Evolutionary conservation across 1,284 basidiomycete genomes (phyloP), one percentile per base, ranked within the genome.

Genomic region (Rhizopogon parksii): DNA sequence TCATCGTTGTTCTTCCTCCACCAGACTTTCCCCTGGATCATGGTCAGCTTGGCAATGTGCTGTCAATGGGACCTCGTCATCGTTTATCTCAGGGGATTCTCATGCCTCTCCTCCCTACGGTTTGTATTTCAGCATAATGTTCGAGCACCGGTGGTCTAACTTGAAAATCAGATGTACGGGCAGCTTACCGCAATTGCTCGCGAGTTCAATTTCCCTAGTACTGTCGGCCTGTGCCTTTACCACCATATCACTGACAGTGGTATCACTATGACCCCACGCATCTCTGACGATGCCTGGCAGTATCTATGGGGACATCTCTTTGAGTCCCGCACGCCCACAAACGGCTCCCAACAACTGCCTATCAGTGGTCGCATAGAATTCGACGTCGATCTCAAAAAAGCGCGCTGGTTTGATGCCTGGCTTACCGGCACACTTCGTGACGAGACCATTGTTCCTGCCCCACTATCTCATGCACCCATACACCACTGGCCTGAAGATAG

Each of bases 141-240:
- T 19, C 24, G 2, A 48, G 30, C 47, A 24, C 8, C 36, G 24
- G 9, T 51, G 35, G n/a, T 45, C 24, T 45, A 42, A 42, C 19
- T n/a, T 51, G 27, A 42, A 7, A 30, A 45, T 42, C 51, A 90
- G 88, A 78, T 89, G 73, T 83, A 79, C 60, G 80, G 75, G 21
- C 87, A 91, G 66, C 69, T 90, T 32, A 74, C 76, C 46, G 84
- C 85, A 6, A 88, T 91, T 54, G 85, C 87, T 11, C 79, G 81
- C 46, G 88, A 91, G 65, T 90, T 83, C 68, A 85, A 80, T 60
- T 85, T 90, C 59, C 87, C 87, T 2, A 88, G 83, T 65, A 84
- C 76, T 5, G 65, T 78, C 9, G 88, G 87, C 11, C 62, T 90
- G 12, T 87, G 83, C 60, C 73, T 90, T 15, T 90, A 88, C 62